phyloP scores from a whole-genome alignment of 495 filamentous ascomycete species.

The Lentithecium fluviatile region DNA sequence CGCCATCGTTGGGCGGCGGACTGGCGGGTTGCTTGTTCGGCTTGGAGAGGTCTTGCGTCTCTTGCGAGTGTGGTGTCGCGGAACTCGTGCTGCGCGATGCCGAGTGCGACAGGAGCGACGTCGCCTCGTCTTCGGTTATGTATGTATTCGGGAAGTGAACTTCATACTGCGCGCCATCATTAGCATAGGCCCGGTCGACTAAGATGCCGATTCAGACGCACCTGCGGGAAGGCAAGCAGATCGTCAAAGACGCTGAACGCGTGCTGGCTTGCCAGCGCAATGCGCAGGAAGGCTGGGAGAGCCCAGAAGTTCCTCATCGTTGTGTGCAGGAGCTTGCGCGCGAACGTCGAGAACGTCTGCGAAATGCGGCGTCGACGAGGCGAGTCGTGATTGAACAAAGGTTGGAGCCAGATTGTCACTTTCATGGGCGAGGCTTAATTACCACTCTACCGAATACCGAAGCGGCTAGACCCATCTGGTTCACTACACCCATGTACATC shows the following conservation, averaged over 20 bases:
- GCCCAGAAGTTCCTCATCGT: slow-evolving; percentile 45
- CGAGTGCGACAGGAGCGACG: slow-evolving; percentile 41
- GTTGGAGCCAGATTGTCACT: no score
- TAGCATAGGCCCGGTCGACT: background rate
- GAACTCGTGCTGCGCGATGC: slow-evolving; percentile 24
- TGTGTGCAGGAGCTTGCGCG: no score
- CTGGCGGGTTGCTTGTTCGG: slow-evolving; percentile 15
- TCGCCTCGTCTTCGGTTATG: slow-evolving; percentile 69
- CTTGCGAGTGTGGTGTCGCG: slow-evolving; percentile 29
- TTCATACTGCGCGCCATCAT: slow-evolving; percentile 61
- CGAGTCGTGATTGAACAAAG: slow-evolving; percentile 1
- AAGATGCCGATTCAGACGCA: slow-evolving; percentile 42
- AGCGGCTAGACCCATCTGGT: no score
- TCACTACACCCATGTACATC: no score
- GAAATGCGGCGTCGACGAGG: background rate
- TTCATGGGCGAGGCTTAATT: no score
- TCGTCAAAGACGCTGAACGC: slow-evolving; percentile 86
- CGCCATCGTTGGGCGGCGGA: slow-evolving; percentile 24
- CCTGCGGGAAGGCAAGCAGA: slow-evolving; percentile 87
- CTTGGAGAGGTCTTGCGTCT: slow-evolving; percentile 33
- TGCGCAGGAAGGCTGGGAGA: slow-evolving; percentile 42
- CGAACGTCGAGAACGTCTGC: no score
- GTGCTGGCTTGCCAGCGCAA: slow-evolving; percentile 54
- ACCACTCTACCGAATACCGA: no score
- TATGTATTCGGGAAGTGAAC: slow-evolving; percentile 73